Base-by-base conservation (phyloP, 257 asterid species). In the Plectranthus barbatus region DNA sequence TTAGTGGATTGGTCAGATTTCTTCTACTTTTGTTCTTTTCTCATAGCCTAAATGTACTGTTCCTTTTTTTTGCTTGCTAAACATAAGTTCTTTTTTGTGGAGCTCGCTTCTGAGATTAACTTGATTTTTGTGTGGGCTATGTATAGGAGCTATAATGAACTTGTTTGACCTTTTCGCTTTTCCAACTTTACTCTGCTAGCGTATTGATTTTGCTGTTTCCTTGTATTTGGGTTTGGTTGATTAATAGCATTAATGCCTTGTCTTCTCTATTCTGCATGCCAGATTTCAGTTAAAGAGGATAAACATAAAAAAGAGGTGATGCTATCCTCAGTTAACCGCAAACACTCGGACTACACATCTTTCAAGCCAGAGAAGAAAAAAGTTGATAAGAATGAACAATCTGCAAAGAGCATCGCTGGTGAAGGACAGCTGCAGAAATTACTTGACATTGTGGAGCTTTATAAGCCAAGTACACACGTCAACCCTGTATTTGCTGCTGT, bases 231-330 rank as follows among this genome's bases (percentile, higher is more conserved):
- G 63, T 48, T 53, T 42, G 62, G 23, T 66, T 36, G 20, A 37
- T 71, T 48, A 52, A 47, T 24, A 33, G 36, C 13, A 37, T 71
- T 48, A 52, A 47, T 24, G 29, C 42, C 13, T 0, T 41, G 15
- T 13, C 6, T 29, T 48, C 24, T 64, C 39, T 57, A 60, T 65
- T 63, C 61, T 74, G 64, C 76, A 53, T 76, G 60, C 37, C 86
- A 92, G 99, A 85, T 92, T 75, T 75, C 87, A 1, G 90, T 80
- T 56, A 92, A 92, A 79, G 97, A 92, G 76, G 97, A 92, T 71
- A 92, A 89, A 64, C 85, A 92, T 73, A 92, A 86, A 61, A 89
- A 92, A 66, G 99, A 92, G 86, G 77, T 55, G 68, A 76, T 47
- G 2, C 70, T 92, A 34, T 18, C 71, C 68, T 72, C 90, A 10